phyloP scores from a whole-genome alignment of 164 flowering plant species.

The Kingdonia uniflora region DNA sequence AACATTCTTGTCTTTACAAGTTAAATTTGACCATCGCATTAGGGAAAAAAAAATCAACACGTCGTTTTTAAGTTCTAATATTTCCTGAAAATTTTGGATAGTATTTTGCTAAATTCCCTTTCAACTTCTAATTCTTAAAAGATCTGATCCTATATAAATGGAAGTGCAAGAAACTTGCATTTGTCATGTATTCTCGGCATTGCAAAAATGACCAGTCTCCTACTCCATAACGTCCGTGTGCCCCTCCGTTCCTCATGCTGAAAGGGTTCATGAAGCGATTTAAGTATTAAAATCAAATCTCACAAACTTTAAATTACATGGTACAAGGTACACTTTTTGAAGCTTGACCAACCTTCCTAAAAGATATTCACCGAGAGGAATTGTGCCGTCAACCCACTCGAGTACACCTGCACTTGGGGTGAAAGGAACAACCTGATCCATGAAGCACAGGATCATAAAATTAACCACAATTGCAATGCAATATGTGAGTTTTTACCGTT shows the following conservation, averaged over 20 bases:
- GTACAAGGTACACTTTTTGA: background rate
- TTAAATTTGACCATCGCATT: no score
- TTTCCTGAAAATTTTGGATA: no score
- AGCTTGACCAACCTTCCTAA: conserved; percentile 69
- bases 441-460: background rate
- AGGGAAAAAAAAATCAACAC: no score
- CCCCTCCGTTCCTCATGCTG: conserved; percentile 87
- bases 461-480: no score
- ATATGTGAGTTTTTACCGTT: no score
- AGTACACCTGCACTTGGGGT: conserved; percentile 99
- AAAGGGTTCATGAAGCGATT: conserved; percentile 2
- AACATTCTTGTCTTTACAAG: no score
- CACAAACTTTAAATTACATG: no score
- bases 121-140: no score
- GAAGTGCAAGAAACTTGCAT: conserved; percentile 33
- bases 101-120: no score
- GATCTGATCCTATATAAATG: background rate
- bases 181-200: conserved; percentile 80
- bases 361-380: conserved; percentile 96
- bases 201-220: conserved; percentile 75
- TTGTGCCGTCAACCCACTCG: conserved; percentile 97
- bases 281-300: no score
- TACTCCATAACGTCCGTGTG: conserved; percentile 88
- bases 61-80: no score
- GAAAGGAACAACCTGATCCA: conserved; percentile 87